phyloP scores from a whole-genome alignment of 306 rosid genomes.

The Citrullus mucosospermus region DNA sequence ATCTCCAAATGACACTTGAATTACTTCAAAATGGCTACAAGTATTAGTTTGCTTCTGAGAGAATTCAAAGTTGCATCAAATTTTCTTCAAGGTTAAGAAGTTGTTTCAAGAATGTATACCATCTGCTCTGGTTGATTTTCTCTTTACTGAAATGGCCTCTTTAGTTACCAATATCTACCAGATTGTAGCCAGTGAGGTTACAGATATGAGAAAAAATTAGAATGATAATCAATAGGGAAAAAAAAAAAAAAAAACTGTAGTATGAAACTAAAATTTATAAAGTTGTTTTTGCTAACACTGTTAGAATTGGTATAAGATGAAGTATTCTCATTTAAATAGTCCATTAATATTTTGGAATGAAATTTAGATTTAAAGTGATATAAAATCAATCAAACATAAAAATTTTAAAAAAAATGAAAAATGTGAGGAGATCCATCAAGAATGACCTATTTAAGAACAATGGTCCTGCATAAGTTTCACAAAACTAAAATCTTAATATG shows the following conservation, averaged over 20 bases:
- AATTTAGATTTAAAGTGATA: no score
- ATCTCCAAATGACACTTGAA: slow-evolving; percentile 1
- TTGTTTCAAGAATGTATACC: background rate
- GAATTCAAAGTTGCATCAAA: background rate
- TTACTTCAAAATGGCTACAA: background rate
- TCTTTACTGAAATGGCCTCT: background rate
- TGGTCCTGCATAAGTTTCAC: no score
- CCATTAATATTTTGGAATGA: background rate
- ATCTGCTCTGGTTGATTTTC: background rate
- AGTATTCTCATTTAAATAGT: no score
- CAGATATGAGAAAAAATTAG: background rate
- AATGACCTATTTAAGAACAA: no score
- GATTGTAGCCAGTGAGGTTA: background rate
- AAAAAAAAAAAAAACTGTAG: background rate
- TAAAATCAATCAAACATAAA: no score
- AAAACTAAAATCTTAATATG: no score
- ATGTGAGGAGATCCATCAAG: no score
- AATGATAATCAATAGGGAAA: background rate
- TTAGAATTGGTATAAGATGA: no score
- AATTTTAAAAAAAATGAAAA: no score
- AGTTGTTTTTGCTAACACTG: background rate
- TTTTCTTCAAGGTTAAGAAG: background rate
- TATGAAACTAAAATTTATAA: background rate
- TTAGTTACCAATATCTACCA: background rate
- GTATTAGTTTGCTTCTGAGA: background rate